Percentiles rank a stretch among this genome's conserved stretches.
Conservation (phyloP, 306 rosid species). For the Chamaecrista fasciculata region DNA sequence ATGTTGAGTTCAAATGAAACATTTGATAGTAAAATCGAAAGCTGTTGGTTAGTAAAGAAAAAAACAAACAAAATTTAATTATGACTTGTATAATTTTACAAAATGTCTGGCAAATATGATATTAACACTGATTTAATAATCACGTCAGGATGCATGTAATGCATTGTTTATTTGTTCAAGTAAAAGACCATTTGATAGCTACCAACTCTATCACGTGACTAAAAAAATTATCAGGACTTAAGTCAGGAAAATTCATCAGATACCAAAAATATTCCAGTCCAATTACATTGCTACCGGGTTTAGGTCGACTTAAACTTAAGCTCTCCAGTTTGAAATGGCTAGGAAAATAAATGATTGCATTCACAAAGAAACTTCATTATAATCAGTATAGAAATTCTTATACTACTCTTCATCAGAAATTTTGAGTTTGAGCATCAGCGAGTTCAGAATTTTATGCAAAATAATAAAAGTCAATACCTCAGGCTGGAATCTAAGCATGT, state of each 20-base stretch:
- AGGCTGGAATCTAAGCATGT: constrained; percentile 88
- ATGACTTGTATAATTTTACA: background rate
- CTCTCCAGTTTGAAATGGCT: background rate
- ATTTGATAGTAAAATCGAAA: background rate
- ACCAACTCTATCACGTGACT: background rate
- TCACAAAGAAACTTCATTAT: background rate
- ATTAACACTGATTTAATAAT: background rate
- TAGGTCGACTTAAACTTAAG: constrained; percentile 1
- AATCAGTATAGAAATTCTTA: background rate
- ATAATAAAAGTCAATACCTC: constrained; percentile 57
- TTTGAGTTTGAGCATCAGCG: background rate
- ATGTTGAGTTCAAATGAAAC: background rate
- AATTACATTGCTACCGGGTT: background rate
- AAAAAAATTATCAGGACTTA: background rate
- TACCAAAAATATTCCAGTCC: background rate
- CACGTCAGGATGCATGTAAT: background rate
- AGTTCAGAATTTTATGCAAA: constrained; percentile 17
- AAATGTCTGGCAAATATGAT: background rate
- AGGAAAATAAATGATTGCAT: background rate
- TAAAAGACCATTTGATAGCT: background rate
- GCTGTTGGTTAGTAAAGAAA: background rate
- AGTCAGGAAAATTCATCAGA: background rate
- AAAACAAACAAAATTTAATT: background rate
- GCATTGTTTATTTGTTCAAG: too few species aligned
- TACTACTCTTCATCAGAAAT: constrained; percentile 8